phyloP scores from a whole-genome alignment of 805 yeast species.

The Huiozyma sinensis region DNA sequence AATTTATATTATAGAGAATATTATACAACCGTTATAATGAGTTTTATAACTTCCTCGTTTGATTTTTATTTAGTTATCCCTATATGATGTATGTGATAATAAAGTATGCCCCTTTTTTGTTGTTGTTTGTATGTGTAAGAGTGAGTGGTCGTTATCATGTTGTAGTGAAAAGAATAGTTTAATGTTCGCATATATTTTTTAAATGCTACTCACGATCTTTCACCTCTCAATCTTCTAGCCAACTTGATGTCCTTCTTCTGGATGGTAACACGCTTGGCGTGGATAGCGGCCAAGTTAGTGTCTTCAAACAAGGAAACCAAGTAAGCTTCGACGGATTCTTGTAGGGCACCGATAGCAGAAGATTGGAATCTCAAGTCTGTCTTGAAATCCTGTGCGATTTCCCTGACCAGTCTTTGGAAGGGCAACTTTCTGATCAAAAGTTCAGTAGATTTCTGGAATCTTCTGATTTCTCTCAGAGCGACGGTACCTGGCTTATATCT shows the following conservation, averaged over 20 bases:
- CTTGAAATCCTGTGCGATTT: conserved; percentile 90
- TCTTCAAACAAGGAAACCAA: conserved; percentile 93
- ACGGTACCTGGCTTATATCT: conserved; percentile 97
- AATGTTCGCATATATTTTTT: not conserved
- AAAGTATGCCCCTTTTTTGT: no score
- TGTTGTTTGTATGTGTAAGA: no score
- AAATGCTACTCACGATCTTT: conserved; percentile 50
- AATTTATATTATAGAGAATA: not conserved
- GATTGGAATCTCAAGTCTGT: conserved; percentile 94
- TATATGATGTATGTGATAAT: not conserved
- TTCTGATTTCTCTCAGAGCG: conserved; percentile 93
- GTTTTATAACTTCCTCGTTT: not conserved
- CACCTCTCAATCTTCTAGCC: conserved; percentile 97
- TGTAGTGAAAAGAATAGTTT: no score
- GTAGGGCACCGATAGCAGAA: conserved; percentile 94
- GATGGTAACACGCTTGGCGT: conserved; percentile 97
- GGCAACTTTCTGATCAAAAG: conserved; percentile 92
- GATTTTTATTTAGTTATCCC: not conserved
- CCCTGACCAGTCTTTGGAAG: conserved; percentile 93
- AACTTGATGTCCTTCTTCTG: conserved; percentile 97
- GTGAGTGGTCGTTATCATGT: no score
- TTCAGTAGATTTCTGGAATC: conserved; percentile 95
- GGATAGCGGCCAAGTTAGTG: conserved; percentile 96
- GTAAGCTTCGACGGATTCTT: conserved; percentile 98
- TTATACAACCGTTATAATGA: no score